A percentile compares a stretch with the other conserved stretches of the same genome.
These are phyloP conservation scores for Oryza glumipatula DNA, from an alignment of 176 grass and related monocot genomes.

Conservation along the genomic window DNA sequence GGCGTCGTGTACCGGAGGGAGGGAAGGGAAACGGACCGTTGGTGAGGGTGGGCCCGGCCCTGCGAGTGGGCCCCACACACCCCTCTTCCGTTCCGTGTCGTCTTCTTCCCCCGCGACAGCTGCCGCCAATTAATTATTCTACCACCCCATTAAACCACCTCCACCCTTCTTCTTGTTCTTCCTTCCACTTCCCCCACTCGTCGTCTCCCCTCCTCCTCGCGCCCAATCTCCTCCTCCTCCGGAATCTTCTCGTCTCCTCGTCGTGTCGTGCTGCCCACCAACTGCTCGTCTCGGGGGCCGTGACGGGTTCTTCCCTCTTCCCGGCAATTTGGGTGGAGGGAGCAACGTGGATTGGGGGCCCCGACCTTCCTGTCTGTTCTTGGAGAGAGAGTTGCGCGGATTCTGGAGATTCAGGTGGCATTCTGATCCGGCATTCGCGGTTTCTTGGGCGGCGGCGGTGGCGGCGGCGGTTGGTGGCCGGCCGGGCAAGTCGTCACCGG, in stretches of 20 bases:
- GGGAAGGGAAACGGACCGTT: conserved; percentile 34
- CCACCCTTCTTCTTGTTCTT: background rate
- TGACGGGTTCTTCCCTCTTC: background rate
- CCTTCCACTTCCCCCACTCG: background rate
- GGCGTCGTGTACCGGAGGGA: conserved; percentile 37
- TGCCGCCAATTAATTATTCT: conserved; percentile 67
- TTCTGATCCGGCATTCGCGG: conserved; percentile 24
- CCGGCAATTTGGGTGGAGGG: background rate
- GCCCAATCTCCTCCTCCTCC: conserved; percentile 9
- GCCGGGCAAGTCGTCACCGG: background rate
- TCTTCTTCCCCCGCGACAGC: conserved; percentile 52
- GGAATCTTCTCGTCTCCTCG: conserved; percentile 10
- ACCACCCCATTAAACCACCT: conserved; percentile 48
- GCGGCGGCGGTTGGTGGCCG: conserved; percentile 14
- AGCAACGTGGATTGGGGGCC: background rate
- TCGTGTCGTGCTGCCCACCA: conserved; percentile 52
- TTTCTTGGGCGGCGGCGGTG: background rate
- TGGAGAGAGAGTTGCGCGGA: background rate
- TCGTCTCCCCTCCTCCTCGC: background rate
- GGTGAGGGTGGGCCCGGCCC: background rate
- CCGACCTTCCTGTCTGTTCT: conserved; percentile 6
- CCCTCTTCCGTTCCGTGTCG: conserved; percentile 42
- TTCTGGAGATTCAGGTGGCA: conserved; percentile 15
- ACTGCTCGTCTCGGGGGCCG: background rate
- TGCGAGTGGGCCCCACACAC: background rate